A percentile compares a stretch with the other conserved stretches of the same genome.
These are phyloP conservation scores for Kregervanrija delftensis DNA, from an alignment of 805 yeast genomes.

Conservation along the genomic window DNA sequence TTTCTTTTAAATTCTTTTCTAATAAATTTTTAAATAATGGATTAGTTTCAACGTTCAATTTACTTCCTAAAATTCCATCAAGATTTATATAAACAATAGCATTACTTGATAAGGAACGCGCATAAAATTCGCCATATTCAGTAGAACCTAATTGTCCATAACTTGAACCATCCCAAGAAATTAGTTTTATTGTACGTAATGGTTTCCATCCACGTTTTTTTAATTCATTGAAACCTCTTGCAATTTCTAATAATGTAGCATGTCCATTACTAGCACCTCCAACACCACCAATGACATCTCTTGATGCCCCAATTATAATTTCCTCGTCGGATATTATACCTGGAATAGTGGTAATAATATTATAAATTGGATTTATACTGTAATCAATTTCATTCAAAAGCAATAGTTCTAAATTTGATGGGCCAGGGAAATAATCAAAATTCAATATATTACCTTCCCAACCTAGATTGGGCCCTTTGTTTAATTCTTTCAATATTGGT, in stretches of 20 bases:
- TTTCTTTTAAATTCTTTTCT: conserved; percentile 35
- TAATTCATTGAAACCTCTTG: conserved; percentile 42
- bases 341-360: conserved; percentile 47
- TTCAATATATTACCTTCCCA: conserved; percentile 35
- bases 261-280: conserved; percentile 47
- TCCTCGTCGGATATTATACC: conserved; percentile 49
- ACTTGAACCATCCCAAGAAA: conserved; percentile 39
- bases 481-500: conserved; percentile 33
- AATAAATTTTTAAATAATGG: conserved; percentile 49
- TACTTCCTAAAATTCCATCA: conserved; percentile 49
- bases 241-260: conserved; percentile 43
- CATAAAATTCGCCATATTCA: conserved; percentile 46
- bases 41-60: conserved; percentile 41
- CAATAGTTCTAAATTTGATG: conserved; percentile 32
- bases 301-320: conserved; percentile 47
- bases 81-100: conserved; percentile 46
- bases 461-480: conserved; percentile 31
- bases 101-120: conserved; percentile 31
- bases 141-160: conserved; percentile 51
- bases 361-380: conserved; percentile 36
- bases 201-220: conserved; percentile 39
- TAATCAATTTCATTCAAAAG: conserved; percentile 37
- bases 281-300: conserved; percentile 47
- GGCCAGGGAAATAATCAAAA: conserved; percentile 42
- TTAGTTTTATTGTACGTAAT: conserved; percentile 32